These are phyloP conservation scores for Aleurites moluccanus DNA, from an alignment of 441 rosid species.

Conservation along the genomic window DNA sequence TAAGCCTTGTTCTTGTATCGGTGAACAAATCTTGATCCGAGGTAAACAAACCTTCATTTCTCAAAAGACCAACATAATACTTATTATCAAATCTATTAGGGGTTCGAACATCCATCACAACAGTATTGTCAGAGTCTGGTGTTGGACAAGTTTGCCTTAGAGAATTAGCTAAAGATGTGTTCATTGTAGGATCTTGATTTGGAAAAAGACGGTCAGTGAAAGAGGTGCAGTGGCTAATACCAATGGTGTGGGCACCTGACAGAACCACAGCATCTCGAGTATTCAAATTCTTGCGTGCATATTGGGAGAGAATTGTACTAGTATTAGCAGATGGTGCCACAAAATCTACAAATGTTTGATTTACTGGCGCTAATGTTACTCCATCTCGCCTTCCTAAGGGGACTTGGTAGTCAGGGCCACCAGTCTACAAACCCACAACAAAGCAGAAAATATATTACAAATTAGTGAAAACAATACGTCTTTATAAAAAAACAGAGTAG, in stretches of 20 bases:
- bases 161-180: conserved; percentile 52
- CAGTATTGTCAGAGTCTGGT: conserved; percentile 34
- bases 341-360: conserved; percentile 50
- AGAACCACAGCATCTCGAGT: conserved; percentile 58
- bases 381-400: conserved; percentile 81
- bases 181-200: conserved; percentile 62
- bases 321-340: conserved; percentile 50
- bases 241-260: conserved; percentile 80
- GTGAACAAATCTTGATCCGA: conserved; percentile 81
- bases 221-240: conserved; percentile 53
- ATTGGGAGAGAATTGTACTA: conserved; percentile 34
- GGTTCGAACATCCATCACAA: conserved; percentile 51
- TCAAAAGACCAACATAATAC: conserved; percentile 70
- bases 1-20: conserved; percentile 46
- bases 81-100: conserved; percentile 76
- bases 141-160: conserved; percentile 60
- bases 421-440: conserved; percentile 42
- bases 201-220: conserved; percentile 71
- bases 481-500: no score
- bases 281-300: conserved; percentile 46
- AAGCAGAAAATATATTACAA: no score
- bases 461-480: no score
- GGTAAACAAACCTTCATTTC: conserved; percentile 70
- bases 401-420: conserved; percentile 74
- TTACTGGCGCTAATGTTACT: conserved; percentile 40